These are phyloP conservation scores for Ploettnerulaceae sp. DNA, from an alignment of 2,329 filamentous ascomycete species.

Conservation along the genomic window DNA sequence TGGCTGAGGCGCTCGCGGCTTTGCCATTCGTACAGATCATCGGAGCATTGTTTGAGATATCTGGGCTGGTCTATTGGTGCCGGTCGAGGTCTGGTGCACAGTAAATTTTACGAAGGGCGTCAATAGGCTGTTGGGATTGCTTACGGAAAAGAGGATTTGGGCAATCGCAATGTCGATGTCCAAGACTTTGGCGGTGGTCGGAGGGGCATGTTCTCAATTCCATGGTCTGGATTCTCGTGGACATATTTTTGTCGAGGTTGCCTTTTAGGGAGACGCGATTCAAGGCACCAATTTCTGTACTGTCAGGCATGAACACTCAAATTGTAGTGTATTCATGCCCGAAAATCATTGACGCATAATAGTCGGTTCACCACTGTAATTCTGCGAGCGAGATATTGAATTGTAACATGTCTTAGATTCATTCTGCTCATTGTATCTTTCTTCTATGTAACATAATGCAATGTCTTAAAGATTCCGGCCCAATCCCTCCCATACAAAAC, in stretches of 20 bases:
- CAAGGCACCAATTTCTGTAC: neutral
- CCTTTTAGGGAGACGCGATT: conserved; percentile 11
- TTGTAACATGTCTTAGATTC: neutral
- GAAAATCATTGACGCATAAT: too few species aligned
- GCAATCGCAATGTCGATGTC: conserved; percentile 70
- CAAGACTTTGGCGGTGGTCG: conserved; percentile 50
- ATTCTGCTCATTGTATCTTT: conserved; percentile 2
- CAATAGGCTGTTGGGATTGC: conserved; percentile 23
- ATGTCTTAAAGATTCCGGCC: neutral
- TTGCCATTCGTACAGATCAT: conserved; percentile 91
- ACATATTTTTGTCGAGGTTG: conserved; percentile 4
- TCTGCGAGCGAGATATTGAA: too few species aligned
- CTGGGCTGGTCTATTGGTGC: conserved; percentile 41
- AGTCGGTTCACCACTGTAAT: too few species aligned
- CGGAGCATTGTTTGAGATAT: conserved; percentile 72
- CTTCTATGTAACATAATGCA: conserved; percentile 3
- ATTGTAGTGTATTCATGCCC: conserved; percentile 2
- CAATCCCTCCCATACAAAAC: conserved; percentile 6
- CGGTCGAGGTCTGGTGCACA: conserved; percentile 33
- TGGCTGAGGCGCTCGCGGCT: conserved; percentile 29
- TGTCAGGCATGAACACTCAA: neutral
- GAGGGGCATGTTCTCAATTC: conserved; percentile 29
- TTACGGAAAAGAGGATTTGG: conserved; percentile 69
- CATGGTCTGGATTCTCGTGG: conserved; percentile 10
- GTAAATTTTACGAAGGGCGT: neutral